Evolutionary conservation across 139 green algal species (phyloP), one percentile per base, ranked within the genome.

Genomic region (Coccomyxa sp.): DNA sequence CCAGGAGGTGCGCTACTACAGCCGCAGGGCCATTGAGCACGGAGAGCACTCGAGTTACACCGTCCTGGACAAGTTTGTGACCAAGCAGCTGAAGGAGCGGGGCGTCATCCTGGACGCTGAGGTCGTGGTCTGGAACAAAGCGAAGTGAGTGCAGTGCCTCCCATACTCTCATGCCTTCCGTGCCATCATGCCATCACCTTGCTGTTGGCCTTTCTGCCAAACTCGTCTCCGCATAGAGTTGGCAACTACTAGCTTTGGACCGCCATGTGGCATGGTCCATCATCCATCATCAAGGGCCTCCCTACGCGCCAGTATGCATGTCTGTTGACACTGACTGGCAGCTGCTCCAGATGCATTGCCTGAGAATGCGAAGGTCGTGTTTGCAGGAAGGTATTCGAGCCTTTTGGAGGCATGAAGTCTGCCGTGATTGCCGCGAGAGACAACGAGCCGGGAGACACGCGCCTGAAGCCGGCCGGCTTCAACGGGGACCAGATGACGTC

Each of bases 91-190:
- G 38, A 35, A n/a, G 6, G 24, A 44, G n/a, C 70, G 33, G 7
- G 58, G 70, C 12, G 78, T 74, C 39, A 87, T 92, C 1, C 84
- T 94, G 41, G 90, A 94, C 71, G 88, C 88, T 0, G 90, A 94
- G 82, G 58, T 94, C 39, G 41, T 92, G 24, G 85, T 92, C 27
- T 91, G 84, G 87, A 92, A 92, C 81, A 89, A 88, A 78, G 80
- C 5, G 0, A 81, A 68, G 84, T 88, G 69, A 80, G 79, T 18
- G 16, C 9, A 24, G 12, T n/a, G 34, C 12, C 10, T 75, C 70
- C 34, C 14, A 54, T 31, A 35, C 34, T n/a, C n/a, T n/a, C n/a
- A n/a, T 36, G 16, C 22, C 70, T 75, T 75, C 70, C 34, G 24
- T 79, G 55, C 75, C 38, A 3, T 70, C 73, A 22, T 37, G 22